phyloP scores from a whole-genome alignment of 345 rosid genomes.

The Microthlaspi erraticum region DNA sequence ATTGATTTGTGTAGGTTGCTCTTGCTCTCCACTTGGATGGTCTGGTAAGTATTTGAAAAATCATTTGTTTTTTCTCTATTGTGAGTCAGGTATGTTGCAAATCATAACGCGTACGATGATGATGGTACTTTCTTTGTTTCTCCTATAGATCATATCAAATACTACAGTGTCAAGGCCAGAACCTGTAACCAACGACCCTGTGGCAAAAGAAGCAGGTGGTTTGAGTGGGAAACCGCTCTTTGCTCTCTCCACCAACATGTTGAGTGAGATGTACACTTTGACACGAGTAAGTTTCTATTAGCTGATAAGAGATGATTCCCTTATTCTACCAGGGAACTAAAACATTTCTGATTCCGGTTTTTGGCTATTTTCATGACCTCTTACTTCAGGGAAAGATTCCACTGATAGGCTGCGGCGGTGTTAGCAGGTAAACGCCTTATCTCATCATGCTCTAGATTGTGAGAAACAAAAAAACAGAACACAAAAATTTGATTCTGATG shows the following conservation, averaged over 20 bases:
- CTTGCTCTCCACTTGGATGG: conserved; percentile 96
- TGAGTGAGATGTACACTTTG: conserved; percentile 86
- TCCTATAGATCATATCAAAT: conserved; percentile 81
- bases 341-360: conserved; percentile 9
- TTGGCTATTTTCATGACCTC: background rate
- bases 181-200: conserved; percentile 55
- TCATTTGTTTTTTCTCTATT: background rate
- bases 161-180: conserved; percentile 94
- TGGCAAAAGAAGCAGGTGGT: conserved; percentile 83
- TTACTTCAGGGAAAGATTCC: conserved; percentile 88
- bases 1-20: conserved; percentile 72
- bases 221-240: conserved; percentile 92
- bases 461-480: background rate
- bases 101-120: background rate
- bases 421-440: conserved; percentile 65
- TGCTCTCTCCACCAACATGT: conserved; percentile 70
- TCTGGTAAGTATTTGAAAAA: conserved; percentile 57
- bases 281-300: conserved; percentile 68
- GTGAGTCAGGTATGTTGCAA: background rate
- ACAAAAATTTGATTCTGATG: background rate
- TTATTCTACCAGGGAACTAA: background rate
- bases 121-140: conserved; percentile 19
- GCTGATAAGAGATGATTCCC: background rate
- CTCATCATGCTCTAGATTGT: background rate
- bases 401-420: conserved; percentile 90